Percentiles rank a stretch among this genome's conserved stretches.
These are phyloP conservation scores for Termitomyces sp. DNA, from an alignment of 768 basidiomycete species.

Conservation along the genomic window DNA sequence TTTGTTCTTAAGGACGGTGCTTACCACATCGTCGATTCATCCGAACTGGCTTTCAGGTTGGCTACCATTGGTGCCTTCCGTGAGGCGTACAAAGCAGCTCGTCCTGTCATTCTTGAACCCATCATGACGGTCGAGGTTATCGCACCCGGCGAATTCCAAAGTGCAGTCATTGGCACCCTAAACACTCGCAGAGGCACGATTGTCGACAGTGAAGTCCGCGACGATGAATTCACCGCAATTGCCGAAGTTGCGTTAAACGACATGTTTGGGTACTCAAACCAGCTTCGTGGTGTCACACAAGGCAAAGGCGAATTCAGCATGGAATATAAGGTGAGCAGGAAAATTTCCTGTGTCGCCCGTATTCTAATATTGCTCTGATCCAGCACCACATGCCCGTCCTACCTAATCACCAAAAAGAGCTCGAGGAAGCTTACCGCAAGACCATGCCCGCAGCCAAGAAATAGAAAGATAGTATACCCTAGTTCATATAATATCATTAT, in stretches of 20 bases:
- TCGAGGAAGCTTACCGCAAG: constrained; percentile 84
- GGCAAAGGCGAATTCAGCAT: constrained; percentile 91
- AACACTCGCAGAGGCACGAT: constrained; percentile 93
- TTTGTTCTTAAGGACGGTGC: constrained; percentile 90
- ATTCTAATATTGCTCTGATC: constrained; percentile 1
- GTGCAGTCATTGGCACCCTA: constrained; percentile 87
- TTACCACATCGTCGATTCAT: constrained; percentile 92
- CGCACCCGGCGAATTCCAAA: constrained; percentile 94
- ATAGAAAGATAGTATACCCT: constrained; percentile 31
- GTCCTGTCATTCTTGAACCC: constrained; percentile 88
- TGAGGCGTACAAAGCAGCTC: constrained; percentile 75
- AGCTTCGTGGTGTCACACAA: constrained; percentile 89
- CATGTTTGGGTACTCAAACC: constrained; percentile 97
- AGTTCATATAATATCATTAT: constrained; percentile 6
- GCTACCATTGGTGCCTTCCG: constrained; percentile 90
- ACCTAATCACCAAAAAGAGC: constrained; percentile 81
- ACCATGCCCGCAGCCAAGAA: constrained; percentile 63
- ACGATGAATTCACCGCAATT: constrained; percentile 90
- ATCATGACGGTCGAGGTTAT: constrained; percentile 98
- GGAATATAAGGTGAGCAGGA: constrained; percentile 61
- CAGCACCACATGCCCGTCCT: constrained; percentile 81
- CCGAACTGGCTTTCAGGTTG: constrained; percentile 90
- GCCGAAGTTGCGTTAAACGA: constrained; percentile 95
- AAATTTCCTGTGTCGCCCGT: neutral
- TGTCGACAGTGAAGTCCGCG: constrained; percentile 91